These are phyloP conservation scores for Camellia granthamiana DNA, from an alignment of 148 eudicot species.

Conservation along the genomic window DNA sequence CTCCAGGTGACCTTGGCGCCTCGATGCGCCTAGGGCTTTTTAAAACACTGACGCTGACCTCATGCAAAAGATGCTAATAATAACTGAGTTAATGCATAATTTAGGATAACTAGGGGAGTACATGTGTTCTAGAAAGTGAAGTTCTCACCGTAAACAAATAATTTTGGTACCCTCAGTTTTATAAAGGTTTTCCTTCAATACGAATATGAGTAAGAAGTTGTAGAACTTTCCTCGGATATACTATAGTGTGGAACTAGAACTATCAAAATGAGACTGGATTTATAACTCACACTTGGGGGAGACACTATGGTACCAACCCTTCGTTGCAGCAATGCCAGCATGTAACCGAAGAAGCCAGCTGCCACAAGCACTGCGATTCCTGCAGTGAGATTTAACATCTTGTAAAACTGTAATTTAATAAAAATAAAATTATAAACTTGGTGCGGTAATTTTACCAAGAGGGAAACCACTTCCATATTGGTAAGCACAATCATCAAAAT, in stretches of 20 bases:
- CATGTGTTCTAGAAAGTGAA: not conserved
- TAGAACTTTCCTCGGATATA: not conserved
- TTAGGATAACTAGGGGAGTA: not conserved
- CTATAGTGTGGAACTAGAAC: not conserved
- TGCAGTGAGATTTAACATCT: slow-evolving; percentile 23
- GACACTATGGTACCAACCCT: slow-evolving; percentile 63
- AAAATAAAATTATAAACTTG: not conserved
- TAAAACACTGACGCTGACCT: too few relatives aligned
- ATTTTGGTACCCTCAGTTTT: not conserved
- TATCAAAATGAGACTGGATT: not conserved
- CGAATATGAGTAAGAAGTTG: not conserved
- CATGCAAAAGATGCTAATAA: too few relatives aligned
- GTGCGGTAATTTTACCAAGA: slow-evolving; percentile 47
- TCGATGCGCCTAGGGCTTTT: too few relatives aligned
- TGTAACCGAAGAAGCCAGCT: slow-evolving; percentile 82
- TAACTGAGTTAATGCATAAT: too few relatives aligned
- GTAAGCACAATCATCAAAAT: slow-evolving; percentile 97
- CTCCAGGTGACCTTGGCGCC: too few relatives aligned
- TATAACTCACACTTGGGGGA: slow-evolving; percentile 47
- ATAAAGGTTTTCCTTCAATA: not conserved
- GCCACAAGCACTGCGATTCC: slow-evolving; percentile 61
- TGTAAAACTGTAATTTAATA: not conserved
- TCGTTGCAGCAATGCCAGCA: slow-evolving; percentile 73
- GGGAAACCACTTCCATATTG: slow-evolving; percentile 93
- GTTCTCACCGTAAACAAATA: not conserved